These are phyloP conservation scores for Hypoxylon sp. DNA, from an alignment of 2,329 filamentous ascomycete species.

Conservation along the genomic window DNA sequence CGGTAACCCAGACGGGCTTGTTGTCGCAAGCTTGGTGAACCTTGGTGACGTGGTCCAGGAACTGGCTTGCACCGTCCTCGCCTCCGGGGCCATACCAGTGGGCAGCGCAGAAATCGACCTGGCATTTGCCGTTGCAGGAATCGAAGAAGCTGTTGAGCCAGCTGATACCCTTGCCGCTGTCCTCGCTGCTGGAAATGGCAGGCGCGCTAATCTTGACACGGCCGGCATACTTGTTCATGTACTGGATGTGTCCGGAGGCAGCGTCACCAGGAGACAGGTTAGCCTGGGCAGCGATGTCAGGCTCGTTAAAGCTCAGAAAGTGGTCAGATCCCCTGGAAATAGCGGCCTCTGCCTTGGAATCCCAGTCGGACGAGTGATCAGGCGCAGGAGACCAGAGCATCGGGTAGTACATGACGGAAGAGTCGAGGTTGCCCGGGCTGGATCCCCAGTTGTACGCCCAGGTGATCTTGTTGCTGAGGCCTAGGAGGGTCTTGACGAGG, in stretches of 20 bases:
- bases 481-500: slow-evolving; percentile 39
- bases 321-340: slow-evolving; percentile 62
- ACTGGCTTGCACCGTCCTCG: slow-evolving; percentile 53
- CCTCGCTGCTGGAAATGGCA: slow-evolving; percentile 67
- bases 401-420: slow-evolving; percentile 66
- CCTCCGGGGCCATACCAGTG: slow-evolving; percentile 68
- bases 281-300: slow-evolving; percentile 67
- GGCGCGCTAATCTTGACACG: slow-evolving; percentile 65
- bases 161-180: slow-evolving; percentile 58
- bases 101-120: slow-evolving; percentile 66
- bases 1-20: slow-evolving; percentile 68
- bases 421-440: slow-evolving; percentile 46
- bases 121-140: slow-evolving; percentile 60
- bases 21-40: slow-evolving; percentile 56
- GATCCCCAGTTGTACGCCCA: slow-evolving; percentile 49
- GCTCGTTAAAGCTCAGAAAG: slow-evolving; percentile 76
- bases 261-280: slow-evolving; percentile 62
- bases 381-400: slow-evolving; percentile 67
- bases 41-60: slow-evolving; percentile 62
- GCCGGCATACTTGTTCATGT: slow-evolving; percentile 63
- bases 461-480: slow-evolving; percentile 37
- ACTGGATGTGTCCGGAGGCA: slow-evolving; percentile 60
- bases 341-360: slow-evolving; percentile 56
- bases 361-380: slow-evolving; percentile 60
- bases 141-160: slow-evolving; percentile 64